phyloP scores from a whole-genome alignment of 2,329 filamentous ascomycete genomes.

The Hypocreales sp. region DNA sequence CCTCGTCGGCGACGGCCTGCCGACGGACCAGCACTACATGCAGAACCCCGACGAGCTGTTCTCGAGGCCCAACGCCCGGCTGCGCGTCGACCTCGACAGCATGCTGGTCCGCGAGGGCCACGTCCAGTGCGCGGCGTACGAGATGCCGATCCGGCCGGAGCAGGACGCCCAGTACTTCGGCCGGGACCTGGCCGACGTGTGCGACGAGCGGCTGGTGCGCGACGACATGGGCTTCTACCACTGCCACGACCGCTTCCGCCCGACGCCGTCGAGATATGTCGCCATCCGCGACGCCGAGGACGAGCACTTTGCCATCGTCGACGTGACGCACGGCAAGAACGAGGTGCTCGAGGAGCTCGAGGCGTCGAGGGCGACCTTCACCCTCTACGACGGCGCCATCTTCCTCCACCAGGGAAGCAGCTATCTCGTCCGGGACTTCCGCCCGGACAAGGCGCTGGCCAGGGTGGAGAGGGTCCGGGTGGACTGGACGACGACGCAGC shows the following conservation, averaged over 20 bases:
- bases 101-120: slow-evolving; percentile 87
- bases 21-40: slow-evolving; percentile 95
- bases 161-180: slow-evolving; percentile 72
- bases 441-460: slow-evolving; percentile 64
- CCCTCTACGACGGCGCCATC: slow-evolving; percentile 91
- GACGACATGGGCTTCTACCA: slow-evolving; percentile 78
- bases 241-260: slow-evolving; percentile 76
- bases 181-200: slow-evolving; percentile 52
- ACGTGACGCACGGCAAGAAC: slow-evolving; percentile 71
- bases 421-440: slow-evolving; percentile 83
- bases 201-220: slow-evolving; percentile 54
- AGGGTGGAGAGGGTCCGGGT: slow-evolving; percentile 81
- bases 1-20: slow-evolving; percentile 75
- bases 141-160: slow-evolving; percentile 76
- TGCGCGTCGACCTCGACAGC: slow-evolving; percentile 86
- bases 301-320: slow-evolving; percentile 85
- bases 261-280: slow-evolving; percentile 67
- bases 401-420: slow-evolving; percentile 92
- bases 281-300: slow-evolving; percentile 79
- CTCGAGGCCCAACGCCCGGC: slow-evolving; percentile 73
- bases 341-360: slow-evolving; percentile 89
- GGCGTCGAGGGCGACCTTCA: slow-evolving; percentile 86
- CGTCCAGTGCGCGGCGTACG: slow-evolving; percentile 85
- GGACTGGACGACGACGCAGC: slow-evolving; percentile 86
- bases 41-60: slow-evolving; percentile 88